Evolutionary conservation across 768 basidiomycete species (phyloP), one percentile per base, ranked within the genome.

Genomic region (Tylopilus subfusipes): DNA sequence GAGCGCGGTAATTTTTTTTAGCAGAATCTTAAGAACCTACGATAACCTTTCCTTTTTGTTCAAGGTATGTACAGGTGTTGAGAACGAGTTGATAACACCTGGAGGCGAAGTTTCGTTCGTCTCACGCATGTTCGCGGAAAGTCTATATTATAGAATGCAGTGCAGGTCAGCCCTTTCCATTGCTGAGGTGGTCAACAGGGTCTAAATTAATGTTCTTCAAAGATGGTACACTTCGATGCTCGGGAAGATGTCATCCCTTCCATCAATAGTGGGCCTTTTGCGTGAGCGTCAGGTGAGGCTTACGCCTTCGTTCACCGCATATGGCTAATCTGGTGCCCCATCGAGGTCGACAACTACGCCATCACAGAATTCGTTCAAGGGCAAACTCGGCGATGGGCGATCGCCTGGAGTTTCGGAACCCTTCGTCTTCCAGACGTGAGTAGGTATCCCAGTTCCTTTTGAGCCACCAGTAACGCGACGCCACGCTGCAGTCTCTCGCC

Each of bases 151-250:
- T 19, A 61, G 73, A n/a, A 66, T 68, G 2, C 72, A 76, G 19
- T 91, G 90, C 74, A 74, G 79, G 91, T 90, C 55, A 50, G 57
- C 13, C 24, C 48, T 27, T 31, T 11, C 38, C 1, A 25, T 22
- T 19, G 16, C 18, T 6, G 7, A 38, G 6, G n/a, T 39, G n/a
- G n/a, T 5, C n/a, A 39, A 7, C 16, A 19, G 9, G 19, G 38
- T 10, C 30, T 39, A 6, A 12, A 31, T 49, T 18, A 40, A 50
- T 33, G 13, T 40, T 46, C 46, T 16, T 48, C 13, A 21, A 47
- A 48, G 91, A 42, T 98, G 95, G 96, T 98, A 85, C 63, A 94
- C 95, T 0, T 92, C 91, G 5, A 87, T 98, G 81, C 78, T 98
- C 0, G 96, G 96, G 4, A 96, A 93, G 62, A 75, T 87, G 68